These are phyloP conservation scores for Gelatoporia subvermispora DNA, from an alignment of 768 basidiomycete genomes.

Conservation along the genomic window DNA sequence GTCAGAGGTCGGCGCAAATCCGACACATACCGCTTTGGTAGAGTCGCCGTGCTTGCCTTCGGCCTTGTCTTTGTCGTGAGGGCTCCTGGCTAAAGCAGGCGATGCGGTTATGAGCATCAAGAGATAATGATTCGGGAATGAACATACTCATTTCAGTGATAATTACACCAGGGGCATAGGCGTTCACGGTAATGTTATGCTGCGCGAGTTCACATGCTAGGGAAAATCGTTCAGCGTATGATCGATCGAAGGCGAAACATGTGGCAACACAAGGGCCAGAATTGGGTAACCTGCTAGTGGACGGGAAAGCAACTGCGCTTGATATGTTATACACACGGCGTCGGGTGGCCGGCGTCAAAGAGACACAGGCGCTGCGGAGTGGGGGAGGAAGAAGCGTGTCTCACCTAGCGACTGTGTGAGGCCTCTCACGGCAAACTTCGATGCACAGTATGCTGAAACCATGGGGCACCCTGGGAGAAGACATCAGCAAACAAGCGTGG, in stretches of 20 bases:
- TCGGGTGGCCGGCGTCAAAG: no score
- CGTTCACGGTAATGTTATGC: conserved; percentile 23
- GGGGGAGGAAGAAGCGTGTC: neutral
- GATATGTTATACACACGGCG: no score
- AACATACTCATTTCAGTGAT: conserved; percentile 13
- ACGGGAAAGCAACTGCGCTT: no score
- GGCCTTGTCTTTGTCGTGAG: conserved; percentile 1
- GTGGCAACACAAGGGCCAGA: no score
- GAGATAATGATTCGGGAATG: neutral
- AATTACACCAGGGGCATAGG: conserved; percentile 22
- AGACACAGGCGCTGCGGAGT: no score
- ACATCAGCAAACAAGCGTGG: neutral
- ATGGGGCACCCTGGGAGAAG: neutral
- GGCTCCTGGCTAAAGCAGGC: neutral
- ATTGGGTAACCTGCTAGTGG: no score
- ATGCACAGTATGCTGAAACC: conserved; percentile 13
- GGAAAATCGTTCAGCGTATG: neutral
- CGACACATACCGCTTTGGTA: neutral
- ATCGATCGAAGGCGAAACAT: no score
- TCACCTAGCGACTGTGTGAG: conserved; percentile 29
- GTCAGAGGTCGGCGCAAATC: neutral
- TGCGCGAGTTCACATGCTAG: conserved; percentile 17
- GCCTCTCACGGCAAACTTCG: conserved; percentile 24
- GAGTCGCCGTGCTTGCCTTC: neutral
- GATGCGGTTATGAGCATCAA: no score